phyloP scores from a whole-genome alignment of 2,329 filamentous ascomycete genomes.

The Penicillium italicum region DNA sequence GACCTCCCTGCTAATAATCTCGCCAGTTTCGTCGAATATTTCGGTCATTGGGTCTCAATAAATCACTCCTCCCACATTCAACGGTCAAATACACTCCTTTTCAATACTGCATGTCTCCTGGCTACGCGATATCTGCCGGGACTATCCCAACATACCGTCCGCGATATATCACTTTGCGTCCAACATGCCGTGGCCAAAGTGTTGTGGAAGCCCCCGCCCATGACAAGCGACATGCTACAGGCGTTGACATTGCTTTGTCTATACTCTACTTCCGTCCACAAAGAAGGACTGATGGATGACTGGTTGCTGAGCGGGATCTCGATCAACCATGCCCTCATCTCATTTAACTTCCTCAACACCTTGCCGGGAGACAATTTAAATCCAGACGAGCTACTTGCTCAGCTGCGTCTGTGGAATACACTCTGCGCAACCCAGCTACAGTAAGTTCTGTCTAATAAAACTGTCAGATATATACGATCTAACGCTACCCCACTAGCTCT shows the following conservation, averaged over 20 bases:
- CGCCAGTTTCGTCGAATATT: constrained; percentile 33
- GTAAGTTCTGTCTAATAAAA: constrained; percentile 16
- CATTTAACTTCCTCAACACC: constrained; percentile 20
- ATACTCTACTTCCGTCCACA: constrained; percentile 32
- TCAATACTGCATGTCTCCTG: constrained; percentile 34
- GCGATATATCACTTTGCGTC: constrained; percentile 33
- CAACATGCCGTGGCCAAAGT: constrained; percentile 30
- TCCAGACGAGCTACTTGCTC: constrained; percentile 29
- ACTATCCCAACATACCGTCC: constrained; percentile 26
- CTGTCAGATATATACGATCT: not conserved
- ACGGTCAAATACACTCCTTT: constrained; percentile 30
- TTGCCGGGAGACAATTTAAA: constrained; percentile 22
- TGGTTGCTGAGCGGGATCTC: constrained; percentile 38
- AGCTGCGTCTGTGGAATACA: constrained; percentile 35
- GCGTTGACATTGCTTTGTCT: constrained; percentile 32
- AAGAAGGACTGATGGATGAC: constrained; percentile 34
- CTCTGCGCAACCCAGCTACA: constrained; percentile 35
- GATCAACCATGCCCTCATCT: constrained; percentile 32
- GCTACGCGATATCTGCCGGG: constrained; percentile 35
- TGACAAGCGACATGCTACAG: constrained; percentile 33
- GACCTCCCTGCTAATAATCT: constrained; percentile 4
- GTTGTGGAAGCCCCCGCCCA: constrained; percentile 29
- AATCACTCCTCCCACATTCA: constrained; percentile 30
- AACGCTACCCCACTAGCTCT: constrained; percentile 20
- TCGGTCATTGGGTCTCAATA: constrained; percentile 33